Evolutionary conservation across 163 green algal genomes (phyloP).

Genomic region (Volvox carteri): DNA sequence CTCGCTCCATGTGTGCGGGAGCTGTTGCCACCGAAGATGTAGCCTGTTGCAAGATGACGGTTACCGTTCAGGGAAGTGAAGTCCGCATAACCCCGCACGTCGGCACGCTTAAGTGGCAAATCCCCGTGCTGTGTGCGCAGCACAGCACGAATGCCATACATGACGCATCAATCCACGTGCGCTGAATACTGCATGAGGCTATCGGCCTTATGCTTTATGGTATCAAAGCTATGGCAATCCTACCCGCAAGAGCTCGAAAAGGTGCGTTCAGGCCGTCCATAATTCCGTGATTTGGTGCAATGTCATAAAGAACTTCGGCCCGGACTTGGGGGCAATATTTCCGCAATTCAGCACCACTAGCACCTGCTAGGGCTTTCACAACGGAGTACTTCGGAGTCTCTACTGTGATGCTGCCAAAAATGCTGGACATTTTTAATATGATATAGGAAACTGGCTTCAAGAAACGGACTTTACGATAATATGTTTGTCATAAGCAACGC

Average conservation of each 20-base stretch:
- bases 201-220: too few relatives aligned
- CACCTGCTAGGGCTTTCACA: not conserved
- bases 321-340: slow-evolving; percentile 43
- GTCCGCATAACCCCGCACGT: too few relatives aligned
- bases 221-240: too few relatives aligned
- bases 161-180: too few relatives aligned
- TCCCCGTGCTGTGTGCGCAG: too few relatives aligned
- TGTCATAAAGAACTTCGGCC: slow-evolving; percentile 35
- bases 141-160: too few relatives aligned
- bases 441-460: too few relatives aligned
- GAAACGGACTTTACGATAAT: too few relatives aligned
- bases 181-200: too few relatives aligned
- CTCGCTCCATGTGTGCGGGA: not conserved
- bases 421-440: slow-evolving; percentile 43
- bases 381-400: slow-evolving; percentile 52
- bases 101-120: too few relatives aligned
- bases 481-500: too few relatives aligned
- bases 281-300: not conserved
- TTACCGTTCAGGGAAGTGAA: too few relatives aligned
- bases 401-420: slow-evolving; percentile 46
- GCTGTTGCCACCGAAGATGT: slow-evolving; percentile 56
- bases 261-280: slow-evolving; percentile 27
- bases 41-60: slow-evolving; percentile 10
- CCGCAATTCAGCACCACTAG: slow-evolving; percentile 18
- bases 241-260: slow-evolving; percentile 33